phyloP scores from a whole-genome alignment of 257 asterid species.

The Gentiana macrophylla region DNA sequence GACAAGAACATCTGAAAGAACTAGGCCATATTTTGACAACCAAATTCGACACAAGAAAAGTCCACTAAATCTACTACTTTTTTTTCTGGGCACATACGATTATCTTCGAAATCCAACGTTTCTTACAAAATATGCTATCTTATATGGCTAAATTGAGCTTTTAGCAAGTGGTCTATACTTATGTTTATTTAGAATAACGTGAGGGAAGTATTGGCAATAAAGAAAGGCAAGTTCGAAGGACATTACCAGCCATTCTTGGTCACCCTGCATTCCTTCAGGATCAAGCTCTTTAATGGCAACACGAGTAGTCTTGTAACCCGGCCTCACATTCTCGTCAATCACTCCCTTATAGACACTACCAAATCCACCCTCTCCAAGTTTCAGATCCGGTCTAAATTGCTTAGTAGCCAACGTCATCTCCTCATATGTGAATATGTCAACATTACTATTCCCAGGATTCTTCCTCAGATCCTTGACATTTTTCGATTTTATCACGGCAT shows the following conservation, averaged over 20 bases:
- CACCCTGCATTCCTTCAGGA: conserved; percentile 88
- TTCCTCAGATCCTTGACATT: conserved; percentile 67
- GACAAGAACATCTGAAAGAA: too few species aligned
- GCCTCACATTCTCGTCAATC: conserved; percentile 58
- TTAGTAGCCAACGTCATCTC: conserved; percentile 94
- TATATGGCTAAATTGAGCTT: too few species aligned
- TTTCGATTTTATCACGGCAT: conserved; percentile 42
- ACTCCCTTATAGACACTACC: conserved; percentile 88
- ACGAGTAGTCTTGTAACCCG: conserved; percentile 42
- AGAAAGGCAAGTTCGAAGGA: background rate
- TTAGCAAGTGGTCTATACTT: too few species aligned
- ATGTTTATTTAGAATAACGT: too few species aligned
- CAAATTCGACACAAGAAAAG: too few species aligned
- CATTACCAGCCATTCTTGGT: conserved; percentile 82
- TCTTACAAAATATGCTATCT: too few species aligned
- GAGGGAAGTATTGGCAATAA: background rate
- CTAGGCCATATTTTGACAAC: too few species aligned
- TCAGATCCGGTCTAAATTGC: conserved; percentile 74
- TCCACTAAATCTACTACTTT: too few species aligned
- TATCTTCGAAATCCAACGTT: too few species aligned
- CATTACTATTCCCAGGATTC: conserved; percentile 59
- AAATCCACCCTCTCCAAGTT: conserved; percentile 93
- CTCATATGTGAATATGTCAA: conserved; percentile 76
- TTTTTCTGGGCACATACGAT: too few species aligned
- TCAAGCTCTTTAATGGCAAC: conserved; percentile 95